Conservation (phyloP, 192 early-diverging fungal species). For the Gonapodya prolifera region DNA sequence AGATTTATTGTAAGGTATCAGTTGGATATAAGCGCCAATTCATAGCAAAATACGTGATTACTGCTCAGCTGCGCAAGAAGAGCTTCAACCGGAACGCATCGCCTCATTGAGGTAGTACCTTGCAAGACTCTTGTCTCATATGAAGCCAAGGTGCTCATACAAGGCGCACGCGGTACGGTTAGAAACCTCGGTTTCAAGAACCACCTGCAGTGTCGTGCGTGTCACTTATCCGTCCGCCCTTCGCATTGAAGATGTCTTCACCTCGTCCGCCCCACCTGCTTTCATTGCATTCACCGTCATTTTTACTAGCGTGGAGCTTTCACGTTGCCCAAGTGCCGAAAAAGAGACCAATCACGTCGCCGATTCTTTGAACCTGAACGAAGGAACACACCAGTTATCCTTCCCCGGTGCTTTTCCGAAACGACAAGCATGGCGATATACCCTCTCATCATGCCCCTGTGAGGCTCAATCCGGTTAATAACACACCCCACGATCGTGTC, state of each 20-base stretch:
- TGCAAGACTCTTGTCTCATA: slow-evolving; percentile 79
- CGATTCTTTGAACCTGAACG: not conserved
- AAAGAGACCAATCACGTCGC: too few relatives aligned
- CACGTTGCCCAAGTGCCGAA: too few relatives aligned
- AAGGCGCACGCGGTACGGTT: slow-evolving; percentile 73
- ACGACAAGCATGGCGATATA: slow-evolving; percentile 98
- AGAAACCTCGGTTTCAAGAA: slow-evolving; percentile 81
- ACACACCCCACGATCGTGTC: slow-evolving; percentile 59
- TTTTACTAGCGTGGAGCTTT: slow-evolving; percentile 54
- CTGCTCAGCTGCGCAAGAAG: too few relatives aligned
- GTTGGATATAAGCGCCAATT: too few relatives aligned
- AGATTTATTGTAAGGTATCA: too few relatives aligned
- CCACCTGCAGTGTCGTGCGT: slow-evolving; percentile 31
- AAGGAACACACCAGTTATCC: slow-evolving; percentile 49
- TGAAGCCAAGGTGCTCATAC: slow-evolving; percentile 85
- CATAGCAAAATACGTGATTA: too few relatives aligned
- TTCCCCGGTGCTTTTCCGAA: slow-evolving; percentile 60
- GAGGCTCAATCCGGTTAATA: slow-evolving; percentile 74
- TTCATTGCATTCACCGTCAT: slow-evolving; percentile 66
- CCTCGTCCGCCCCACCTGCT: slow-evolving; percentile 64
- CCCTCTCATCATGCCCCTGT: slow-evolving; percentile 54
- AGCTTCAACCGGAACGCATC: slow-evolving; percentile 67
- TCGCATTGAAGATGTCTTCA: slow-evolving; percentile 13
- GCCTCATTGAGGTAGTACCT: slow-evolving; percentile 88
- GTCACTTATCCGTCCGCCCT: not conserved